Evolutionary conservation across 331 rosid species (phyloP).

Genomic region (Prunus yedoensis): DNA sequence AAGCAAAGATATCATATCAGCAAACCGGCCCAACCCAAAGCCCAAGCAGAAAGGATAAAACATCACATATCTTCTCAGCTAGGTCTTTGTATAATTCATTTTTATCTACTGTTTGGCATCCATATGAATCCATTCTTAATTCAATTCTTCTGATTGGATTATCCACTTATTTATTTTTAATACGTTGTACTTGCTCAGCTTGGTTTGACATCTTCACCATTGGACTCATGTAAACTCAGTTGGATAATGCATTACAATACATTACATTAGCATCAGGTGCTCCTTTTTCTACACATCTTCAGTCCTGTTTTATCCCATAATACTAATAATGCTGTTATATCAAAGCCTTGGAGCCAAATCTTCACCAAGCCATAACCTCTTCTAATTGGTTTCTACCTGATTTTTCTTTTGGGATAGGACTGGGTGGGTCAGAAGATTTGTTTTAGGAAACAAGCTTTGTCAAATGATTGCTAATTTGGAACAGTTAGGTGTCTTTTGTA

Average conservation of each 20-base stretch:
- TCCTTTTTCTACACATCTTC: neutral
- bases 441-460: neutral
- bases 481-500: neutral
- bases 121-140: conserved; percentile 2
- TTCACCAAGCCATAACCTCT: neutral
- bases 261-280: neutral
- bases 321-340: neutral
- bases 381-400: too few species aligned
- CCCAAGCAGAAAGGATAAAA: conserved; percentile 1
- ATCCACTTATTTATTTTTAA: neutral
- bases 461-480: neutral
- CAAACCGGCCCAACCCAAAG: conserved; percentile 3
- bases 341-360: neutral
- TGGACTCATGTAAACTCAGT: neutral
- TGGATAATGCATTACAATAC: neutral
- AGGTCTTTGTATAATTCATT: conserved; percentile 1
- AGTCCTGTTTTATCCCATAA: neutral
- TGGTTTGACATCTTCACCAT: too few species aligned
- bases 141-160: neutral
- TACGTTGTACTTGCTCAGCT: neutral
- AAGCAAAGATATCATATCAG: conserved; percentile 20
- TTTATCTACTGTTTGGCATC: neutral
- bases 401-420: too few species aligned
- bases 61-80: conserved; percentile 21
- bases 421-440: neutral